Conservation (phyloP, 176 grass and related monocot genomes). For the Juncus effusus region DNA sequence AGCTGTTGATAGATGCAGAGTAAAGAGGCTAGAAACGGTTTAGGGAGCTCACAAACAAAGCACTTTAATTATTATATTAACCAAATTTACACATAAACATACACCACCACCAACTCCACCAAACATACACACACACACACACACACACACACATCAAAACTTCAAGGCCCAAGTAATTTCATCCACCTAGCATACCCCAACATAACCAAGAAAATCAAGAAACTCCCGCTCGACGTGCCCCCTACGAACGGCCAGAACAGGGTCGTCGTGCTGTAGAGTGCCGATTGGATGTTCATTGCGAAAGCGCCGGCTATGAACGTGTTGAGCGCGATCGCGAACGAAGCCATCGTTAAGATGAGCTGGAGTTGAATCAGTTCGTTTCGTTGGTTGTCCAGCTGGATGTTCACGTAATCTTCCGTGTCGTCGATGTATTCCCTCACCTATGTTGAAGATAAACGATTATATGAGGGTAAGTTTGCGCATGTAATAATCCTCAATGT, state of each 20-base stretch:
- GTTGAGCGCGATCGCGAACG: constrained; percentile 69
- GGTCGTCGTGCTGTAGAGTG: constrained; percentile 27
- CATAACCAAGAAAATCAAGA: constrained; percentile 58
- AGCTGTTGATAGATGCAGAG: no score
- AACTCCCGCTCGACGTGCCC: constrained; percentile 51
- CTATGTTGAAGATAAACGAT: neutral
- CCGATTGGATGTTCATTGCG: constrained; percentile 66
- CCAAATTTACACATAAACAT: no score
- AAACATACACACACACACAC: no score
- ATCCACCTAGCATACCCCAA: constrained; percentile 77
- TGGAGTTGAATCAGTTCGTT: constrained; percentile 96
- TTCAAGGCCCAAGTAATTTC: constrained; percentile 78
- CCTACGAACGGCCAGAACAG: constrained; percentile 70
- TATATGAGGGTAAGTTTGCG: neutral
- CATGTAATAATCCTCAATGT: neutral
- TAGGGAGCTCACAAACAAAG: no score
- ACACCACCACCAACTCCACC: no score
- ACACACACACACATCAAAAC: no score
- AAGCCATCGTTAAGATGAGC: constrained; percentile 73
- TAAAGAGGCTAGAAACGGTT: no score
- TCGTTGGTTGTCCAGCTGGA: constrained; percentile 84
- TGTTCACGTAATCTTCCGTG: constrained; percentile 97
- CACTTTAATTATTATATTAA: no score
- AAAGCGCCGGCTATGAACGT: constrained; percentile 75
- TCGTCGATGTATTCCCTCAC: constrained; percentile 52